Base-by-base conservation (phyloP, 139 green algal genomes). In the Astrephomene gubernaculifera region DNA sequence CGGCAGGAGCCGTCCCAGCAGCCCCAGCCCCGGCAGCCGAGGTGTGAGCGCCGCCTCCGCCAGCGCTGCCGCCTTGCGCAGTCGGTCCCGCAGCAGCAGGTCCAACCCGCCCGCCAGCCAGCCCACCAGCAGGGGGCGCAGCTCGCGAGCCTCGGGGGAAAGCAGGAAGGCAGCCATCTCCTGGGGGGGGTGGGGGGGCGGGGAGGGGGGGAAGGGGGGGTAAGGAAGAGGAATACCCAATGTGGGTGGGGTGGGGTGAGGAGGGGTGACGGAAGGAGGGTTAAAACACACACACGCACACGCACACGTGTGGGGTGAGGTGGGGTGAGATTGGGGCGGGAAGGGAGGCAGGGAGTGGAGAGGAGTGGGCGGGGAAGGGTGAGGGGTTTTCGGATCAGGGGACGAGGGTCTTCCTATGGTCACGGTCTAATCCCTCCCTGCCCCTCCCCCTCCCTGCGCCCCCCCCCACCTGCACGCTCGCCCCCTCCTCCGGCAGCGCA, bases 111-210 rank as follows among this genome's bases (percentile, higher is more conserved):
- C 80, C 29, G 81, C 80, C 2, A 96, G 41, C 88, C 95, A 92
- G 10, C 63, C 63, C 22, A 94, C 85, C 61, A 97, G 90, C 60
- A 96, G 86, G 12, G 93, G 93, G 29, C 94, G 87, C 73, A 97
- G 88, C 72, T 96, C 90, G 0, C 87, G 68, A 0, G 93, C 94
- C 38, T 95, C 92, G 19, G 92, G 90, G 10, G 89, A 92, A 31
- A 96, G 90, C 90, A 96, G 85, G 89, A 96, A 96, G 33, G 71
- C 35, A n/a, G 95, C 85, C 10, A 95, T 39, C 67, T 96, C 92
- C 86, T 93, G 70, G 3, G 33, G 71, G 60, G 25, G 33, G 71
- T n/a, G n/a, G 44, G 17, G 71, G 5, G 49, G 45, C 29, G 1
- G 44, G 71, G 44, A 31, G 31, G 2, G 44, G 71, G n/a, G 71